Percentiles rank a stretch among this genome's conserved stretches.
Conservation (phyloP, 441 rosid species). For the Brassica hybrid region DNA sequence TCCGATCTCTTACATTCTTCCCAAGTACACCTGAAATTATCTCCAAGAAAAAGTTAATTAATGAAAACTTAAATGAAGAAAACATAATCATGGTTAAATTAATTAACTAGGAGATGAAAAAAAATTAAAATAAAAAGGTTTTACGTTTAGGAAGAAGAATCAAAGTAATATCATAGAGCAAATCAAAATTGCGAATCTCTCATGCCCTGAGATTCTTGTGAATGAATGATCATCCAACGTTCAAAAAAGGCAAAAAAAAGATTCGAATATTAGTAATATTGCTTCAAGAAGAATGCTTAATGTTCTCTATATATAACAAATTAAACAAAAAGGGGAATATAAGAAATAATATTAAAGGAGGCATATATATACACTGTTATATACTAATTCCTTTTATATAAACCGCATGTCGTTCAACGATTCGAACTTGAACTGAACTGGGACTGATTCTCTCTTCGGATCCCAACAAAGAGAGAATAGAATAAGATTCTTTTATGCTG, state of each 20-base stretch:
- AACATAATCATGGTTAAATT: background rate
- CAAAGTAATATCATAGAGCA: constrained; percentile 9
- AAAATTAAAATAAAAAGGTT: background rate
- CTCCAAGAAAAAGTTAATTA: background rate
- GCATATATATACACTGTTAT: constrained; percentile 29
- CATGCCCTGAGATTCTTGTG: background rate
- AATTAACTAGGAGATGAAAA: background rate
- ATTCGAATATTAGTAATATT: constrained; percentile 38
- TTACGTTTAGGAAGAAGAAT: constrained; percentile 9
- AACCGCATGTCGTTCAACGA: constrained; percentile 47
- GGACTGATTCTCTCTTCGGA: constrained; percentile 24
- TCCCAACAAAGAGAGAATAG: background rate
- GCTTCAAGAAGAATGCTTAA: constrained; percentile 35
- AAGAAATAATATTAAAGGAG: constrained; percentile 27
- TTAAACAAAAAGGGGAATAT: constrained; percentile 31
- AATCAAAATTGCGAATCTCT: constrained; percentile 23
- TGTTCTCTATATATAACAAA: constrained; percentile 23
- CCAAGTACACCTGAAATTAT: constrained; percentile 28
- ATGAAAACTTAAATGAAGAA: background rate
- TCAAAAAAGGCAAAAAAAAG: background rate
- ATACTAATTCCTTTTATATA: constrained; percentile 39
- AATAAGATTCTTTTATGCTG: constrained; percentile 11
- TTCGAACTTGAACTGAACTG: constrained; percentile 34
- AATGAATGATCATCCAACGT: too few species aligned
- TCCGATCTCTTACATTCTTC: constrained; percentile 27